phyloP scores from a whole-genome alignment of 2,329 filamentous ascomycete species.

The Saccharata proteae region DNA sequence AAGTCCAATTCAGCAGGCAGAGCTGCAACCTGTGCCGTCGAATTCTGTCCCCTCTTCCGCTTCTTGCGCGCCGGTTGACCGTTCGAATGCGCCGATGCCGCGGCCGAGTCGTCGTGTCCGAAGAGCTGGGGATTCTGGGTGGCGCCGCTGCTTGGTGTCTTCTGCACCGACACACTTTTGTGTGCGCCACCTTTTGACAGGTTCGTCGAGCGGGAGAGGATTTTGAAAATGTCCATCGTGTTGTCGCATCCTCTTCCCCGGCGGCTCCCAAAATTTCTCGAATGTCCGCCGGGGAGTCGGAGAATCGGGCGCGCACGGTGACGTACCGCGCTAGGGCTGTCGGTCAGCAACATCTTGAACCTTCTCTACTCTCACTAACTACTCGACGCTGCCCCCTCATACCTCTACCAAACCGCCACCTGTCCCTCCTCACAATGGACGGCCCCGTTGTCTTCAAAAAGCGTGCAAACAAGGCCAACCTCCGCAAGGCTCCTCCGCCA shows the following conservation, averaged over 20 bases:
- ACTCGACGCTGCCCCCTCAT: too few species aligned
- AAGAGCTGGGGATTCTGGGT: conserved; percentile 58
- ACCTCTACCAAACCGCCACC: too few species aligned
- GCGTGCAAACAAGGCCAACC: conserved; percentile 61
- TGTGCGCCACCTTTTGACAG: conserved; percentile 26
- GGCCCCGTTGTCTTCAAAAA: conserved; percentile 70
- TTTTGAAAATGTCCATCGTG: conserved; percentile 62
- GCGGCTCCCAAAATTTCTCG: too few species aligned
- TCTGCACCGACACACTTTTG: conserved; percentile 25
- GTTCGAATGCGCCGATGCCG: conserved; percentile 20
- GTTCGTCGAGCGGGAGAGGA: conserved; percentile 60
- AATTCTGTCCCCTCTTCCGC: conserved; percentile 27
- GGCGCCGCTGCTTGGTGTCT: conserved; percentile 53
- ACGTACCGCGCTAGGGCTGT: too few species aligned
- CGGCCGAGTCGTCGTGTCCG: conserved; percentile 32
- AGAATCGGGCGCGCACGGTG: too few species aligned
- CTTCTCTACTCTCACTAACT: too few species aligned
- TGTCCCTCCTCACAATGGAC: too few species aligned
- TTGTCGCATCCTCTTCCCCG: too few species aligned
- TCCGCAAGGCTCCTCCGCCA: conserved; percentile 71
- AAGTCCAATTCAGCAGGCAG: conserved; percentile 31
- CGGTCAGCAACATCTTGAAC: too few species aligned
- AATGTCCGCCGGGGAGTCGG: too few species aligned
- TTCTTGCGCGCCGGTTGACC: conserved; percentile 26
- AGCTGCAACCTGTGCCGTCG: conserved; percentile 8